These are phyloP conservation scores for Vitis riparia DNA, from an alignment of 164 flowering plant species.

Conservation along the genomic window DNA sequence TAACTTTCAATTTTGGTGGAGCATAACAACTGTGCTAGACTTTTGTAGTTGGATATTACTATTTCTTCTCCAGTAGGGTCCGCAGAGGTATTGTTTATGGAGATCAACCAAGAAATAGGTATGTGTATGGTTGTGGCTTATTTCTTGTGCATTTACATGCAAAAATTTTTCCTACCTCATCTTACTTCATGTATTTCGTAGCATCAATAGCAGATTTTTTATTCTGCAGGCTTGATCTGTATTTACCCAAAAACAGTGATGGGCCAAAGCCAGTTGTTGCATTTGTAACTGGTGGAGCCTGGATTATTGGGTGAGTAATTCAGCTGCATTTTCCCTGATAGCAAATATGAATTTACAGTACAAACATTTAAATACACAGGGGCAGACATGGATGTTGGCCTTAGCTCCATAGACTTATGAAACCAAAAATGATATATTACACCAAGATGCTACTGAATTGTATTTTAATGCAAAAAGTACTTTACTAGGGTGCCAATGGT, in stretches of 20 bases:
- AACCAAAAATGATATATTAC: too few relatives aligned
- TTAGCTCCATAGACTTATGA: too few relatives aligned
- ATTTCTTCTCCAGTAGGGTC: constrained; percentile 77
- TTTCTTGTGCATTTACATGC: neutral
- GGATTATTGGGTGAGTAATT: constrained; percentile 90
- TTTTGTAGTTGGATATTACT: constrained; percentile 78
- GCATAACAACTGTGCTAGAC: neutral
- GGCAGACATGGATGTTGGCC: too few relatives aligned
- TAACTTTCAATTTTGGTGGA: too few relatives aligned
- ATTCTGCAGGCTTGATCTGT: constrained; percentile 78
- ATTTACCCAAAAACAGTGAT: constrained; percentile 55
- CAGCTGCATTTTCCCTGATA: neutral
- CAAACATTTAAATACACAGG: too few relatives aligned
- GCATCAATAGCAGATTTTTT: neutral
- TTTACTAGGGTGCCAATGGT: too few relatives aligned
- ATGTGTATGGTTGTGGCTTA: constrained; percentile 3
- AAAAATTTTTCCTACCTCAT: neutral
- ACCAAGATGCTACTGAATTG: too few relatives aligned
- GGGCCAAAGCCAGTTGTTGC: constrained; percentile 89
- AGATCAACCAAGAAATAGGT: constrained; percentile 89
- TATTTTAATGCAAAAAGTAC: too few relatives aligned
- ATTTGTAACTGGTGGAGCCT: constrained; percentile 97
- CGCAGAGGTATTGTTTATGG: constrained; percentile 82
- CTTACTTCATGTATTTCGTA: neutral
- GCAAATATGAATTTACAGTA: too few relatives aligned